phyloP scores from a whole-genome alignment of 1,139 yeast species.

The Scheffersomyces titani region DNA sequence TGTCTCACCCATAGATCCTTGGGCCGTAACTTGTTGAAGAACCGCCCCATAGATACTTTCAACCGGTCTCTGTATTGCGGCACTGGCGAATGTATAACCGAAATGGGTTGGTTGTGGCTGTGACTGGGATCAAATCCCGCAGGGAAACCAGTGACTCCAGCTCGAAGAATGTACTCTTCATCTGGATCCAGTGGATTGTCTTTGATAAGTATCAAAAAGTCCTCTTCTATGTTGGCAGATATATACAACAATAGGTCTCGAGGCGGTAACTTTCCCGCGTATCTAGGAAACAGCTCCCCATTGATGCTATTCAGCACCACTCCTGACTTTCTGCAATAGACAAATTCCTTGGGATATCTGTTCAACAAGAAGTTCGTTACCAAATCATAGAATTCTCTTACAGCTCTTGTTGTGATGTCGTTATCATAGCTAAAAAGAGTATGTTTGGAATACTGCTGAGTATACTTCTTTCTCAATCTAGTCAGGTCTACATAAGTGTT shows the following conservation, averaged over 20 bases:
- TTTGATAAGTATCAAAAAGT: slow-evolving; percentile 36
- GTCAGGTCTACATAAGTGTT: slow-evolving; percentile 31
- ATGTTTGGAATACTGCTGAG: slow-evolving; percentile 20
- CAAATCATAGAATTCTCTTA: slow-evolving; percentile 34
- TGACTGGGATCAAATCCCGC: slow-evolving; percentile 45
- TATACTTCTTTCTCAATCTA: slow-evolving; percentile 19
- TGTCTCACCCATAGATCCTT: slow-evolving; percentile 41
- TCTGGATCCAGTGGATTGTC: slow-evolving; percentile 34
- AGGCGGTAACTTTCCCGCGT: slow-evolving; percentile 15
- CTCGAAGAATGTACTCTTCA: slow-evolving; percentile 38
- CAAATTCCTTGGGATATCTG: slow-evolving; percentile 39
- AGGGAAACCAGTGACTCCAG: slow-evolving; percentile 41
- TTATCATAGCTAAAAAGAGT: slow-evolving; percentile 23
- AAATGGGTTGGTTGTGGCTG: slow-evolving; percentile 35
- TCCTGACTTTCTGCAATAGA: slow-evolving; percentile 9
- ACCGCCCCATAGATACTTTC: slow-evolving; percentile 37
- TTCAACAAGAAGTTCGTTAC: slow-evolving; percentile 26
- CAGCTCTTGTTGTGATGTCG: slow-evolving; percentile 24
- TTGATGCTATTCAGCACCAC: slow-evolving; percentile 29
- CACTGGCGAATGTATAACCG: slow-evolving; percentile 42
- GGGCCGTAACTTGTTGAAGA: slow-evolving; percentile 37
- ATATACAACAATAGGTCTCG: slow-evolving; percentile 22
- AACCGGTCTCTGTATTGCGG: slow-evolving; percentile 40
- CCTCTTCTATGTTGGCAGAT: slow-evolving; percentile 41
- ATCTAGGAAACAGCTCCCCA: slow-evolving; percentile 26